Evolutionary conservation across 2,329 filamentous ascomycete species (phyloP).

Genomic region (Aspergillus jensenii): DNA sequence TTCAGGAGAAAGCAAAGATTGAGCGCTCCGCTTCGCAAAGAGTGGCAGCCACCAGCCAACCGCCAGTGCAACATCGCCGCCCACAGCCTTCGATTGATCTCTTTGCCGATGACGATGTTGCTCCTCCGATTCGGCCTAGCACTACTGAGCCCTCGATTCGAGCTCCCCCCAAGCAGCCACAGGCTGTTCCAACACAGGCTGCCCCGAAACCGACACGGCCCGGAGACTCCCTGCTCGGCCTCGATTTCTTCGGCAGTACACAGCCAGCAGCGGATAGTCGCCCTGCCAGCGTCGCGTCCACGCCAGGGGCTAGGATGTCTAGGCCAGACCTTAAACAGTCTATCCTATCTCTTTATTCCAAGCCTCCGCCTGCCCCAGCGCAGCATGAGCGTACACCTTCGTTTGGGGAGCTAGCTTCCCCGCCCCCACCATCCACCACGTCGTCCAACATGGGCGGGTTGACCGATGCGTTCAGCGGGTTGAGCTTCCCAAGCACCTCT

Average conservation of each 20-base stretch:
- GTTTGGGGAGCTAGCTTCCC: conserved; percentile 68
- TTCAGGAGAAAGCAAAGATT: conserved; percentile 70
- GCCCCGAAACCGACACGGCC: conserved; percentile 64
- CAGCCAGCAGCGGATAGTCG: conserved; percentile 68
- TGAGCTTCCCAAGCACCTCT: conserved; percentile 60
- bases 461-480: conserved; percentile 75
- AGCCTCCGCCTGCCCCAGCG: conserved; percentile 62
- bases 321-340: conserved; percentile 95
- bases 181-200: conserved; percentile 51
- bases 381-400: conserved; percentile 61
- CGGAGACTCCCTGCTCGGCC: conserved; percentile 80
- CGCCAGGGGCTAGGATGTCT: conserved; percentile 64
- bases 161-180: conserved; percentile 62
- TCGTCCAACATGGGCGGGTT: conserved; percentile 60
- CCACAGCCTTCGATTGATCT: conserved; percentile 66
- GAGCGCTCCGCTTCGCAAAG: conserved; percentile 59
- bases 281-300: conserved; percentile 76
- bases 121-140: conserved; percentile 67
- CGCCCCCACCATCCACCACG: conserved; percentile 30
- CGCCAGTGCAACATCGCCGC: conserved; percentile 37
- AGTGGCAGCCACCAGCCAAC: conserved; percentile 46
- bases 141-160: conserved; percentile 68
- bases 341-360: conserved; percentile 90
- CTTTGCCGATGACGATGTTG: conserved; percentile 72
- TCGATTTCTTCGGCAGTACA: conserved; percentile 84